A percentile compares a stretch with the other conserved stretches of the same genome.
Evolutionary conservation across 2,329 filamentous ascomycete species (phyloP).

Genomic region (Fusarium temperatum): DNA sequence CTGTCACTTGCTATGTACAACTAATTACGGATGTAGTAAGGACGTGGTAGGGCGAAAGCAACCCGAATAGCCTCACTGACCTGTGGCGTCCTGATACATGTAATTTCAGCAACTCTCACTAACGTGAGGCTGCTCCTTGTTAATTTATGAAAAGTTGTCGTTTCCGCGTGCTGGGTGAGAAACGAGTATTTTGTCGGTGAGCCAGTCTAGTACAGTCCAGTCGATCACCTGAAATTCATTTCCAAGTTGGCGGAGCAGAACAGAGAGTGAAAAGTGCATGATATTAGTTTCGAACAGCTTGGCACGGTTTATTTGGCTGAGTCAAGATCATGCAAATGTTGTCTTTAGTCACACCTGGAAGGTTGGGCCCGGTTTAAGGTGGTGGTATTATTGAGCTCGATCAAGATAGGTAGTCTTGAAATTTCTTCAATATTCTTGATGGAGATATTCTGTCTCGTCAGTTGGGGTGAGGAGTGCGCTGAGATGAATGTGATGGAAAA

Average conservation of each 20-base stretch:
- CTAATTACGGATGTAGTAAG: background rate
- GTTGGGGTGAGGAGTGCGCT: background rate
- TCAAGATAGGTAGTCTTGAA: background rate
- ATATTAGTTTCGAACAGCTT: conserved; percentile 25
- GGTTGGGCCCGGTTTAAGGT: conserved; percentile 12
- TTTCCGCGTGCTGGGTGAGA: background rate
- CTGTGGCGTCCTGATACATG: background rate
- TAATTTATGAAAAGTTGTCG: background rate
- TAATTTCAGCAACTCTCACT: background rate
- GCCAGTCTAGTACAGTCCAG: background rate
- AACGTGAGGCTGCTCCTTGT: background rate
- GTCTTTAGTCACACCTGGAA: conserved; percentile 35
- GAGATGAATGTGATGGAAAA: background rate
- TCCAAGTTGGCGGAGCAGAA: conserved; percentile 14
- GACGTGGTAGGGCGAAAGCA: background rate
- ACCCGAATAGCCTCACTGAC: background rate
- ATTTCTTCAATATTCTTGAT: conserved; percentile 6
- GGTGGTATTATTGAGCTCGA: background rate
- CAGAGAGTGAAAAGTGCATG: conserved; percentile 32
- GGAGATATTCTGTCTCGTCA: background rate
- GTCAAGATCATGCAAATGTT: conserved; percentile 42
- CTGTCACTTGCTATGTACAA: background rate
- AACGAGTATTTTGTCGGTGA: conserved; percentile 28
- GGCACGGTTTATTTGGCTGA: conserved; percentile 35
- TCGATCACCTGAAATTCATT: background rate